Conservation (phyloP, 169 alveolate genomes). For the Babesia gibsoni region DNA sequence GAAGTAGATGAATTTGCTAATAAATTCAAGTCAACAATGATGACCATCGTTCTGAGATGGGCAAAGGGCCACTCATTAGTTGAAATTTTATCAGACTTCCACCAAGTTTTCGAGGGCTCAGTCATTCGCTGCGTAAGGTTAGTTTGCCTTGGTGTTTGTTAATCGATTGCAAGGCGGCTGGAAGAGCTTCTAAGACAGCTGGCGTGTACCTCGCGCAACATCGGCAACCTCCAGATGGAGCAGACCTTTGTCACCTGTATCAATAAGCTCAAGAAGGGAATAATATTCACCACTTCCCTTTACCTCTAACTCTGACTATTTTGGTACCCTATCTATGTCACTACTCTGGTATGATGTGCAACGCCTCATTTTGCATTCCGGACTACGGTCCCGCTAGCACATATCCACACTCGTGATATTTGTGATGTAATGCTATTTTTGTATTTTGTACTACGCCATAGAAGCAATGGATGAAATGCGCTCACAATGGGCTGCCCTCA, state of each 20-base stretch:
- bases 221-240: conserved; percentile 94
- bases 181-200: conserved; percentile 97
- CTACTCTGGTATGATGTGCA: no score
- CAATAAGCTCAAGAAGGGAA: conserved; percentile 93
- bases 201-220: conserved; percentile 93
- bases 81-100: conserved; percentile 88
- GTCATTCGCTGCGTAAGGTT: conserved; percentile 88
- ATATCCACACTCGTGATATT: no score
- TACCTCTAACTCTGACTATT: conserved; percentile 71
- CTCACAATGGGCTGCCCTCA: conserved; percentile 74
- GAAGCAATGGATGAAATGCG: conserved; percentile 78
- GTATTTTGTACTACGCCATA: no score
- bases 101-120: conserved; percentile 96
- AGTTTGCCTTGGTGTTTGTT: not conserved
- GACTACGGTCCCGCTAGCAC: no score
- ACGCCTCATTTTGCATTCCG: no score
- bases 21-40: conserved; percentile 89
- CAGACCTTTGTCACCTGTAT: conserved; percentile 89
- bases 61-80: conserved; percentile 92
- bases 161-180: conserved; percentile 84
- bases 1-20: conserved; percentile 86
- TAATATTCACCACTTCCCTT: conserved; percentile 97
- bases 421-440: no score
- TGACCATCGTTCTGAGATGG: conserved; percentile 94
- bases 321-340: no score